Evolutionary conservation across 257 asterid genomes (phyloP).

Genomic region (Solanum arcanum): DNA sequence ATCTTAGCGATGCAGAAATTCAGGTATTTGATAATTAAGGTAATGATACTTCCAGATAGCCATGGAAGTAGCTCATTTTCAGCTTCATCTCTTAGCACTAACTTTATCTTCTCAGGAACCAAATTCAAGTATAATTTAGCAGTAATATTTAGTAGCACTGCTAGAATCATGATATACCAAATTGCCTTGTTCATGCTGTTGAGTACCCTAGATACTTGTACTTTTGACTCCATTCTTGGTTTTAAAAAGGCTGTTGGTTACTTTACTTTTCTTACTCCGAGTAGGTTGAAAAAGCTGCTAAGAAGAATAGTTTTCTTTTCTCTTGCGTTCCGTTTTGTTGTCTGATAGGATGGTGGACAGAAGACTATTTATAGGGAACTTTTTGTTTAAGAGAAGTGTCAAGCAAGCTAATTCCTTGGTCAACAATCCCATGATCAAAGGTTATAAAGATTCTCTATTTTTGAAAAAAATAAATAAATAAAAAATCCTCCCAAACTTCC

Average conservation of each 20-base stretch:
- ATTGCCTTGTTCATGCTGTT: background rate
- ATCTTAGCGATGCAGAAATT: slow-evolving; percentile 8
- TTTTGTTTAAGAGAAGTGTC: background rate
- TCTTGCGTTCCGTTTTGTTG: background rate
- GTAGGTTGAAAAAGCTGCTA: background rate
- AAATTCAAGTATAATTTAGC: background rate
- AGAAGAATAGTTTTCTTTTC: background rate
- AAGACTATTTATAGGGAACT: background rate
- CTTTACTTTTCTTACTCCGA: background rate
- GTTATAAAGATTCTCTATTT: background rate
- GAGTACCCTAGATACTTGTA: background rate
- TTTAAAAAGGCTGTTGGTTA: background rate
- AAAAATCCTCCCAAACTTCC: background rate
- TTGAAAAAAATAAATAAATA: background rate
- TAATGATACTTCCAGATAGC: background rate
- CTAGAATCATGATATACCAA: background rate
- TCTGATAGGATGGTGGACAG: background rate
- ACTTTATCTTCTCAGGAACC: background rate
- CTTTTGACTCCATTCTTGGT: slow-evolving; percentile 1
- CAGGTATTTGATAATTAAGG: slow-evolving; percentile 1
- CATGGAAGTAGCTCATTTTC: background rate
- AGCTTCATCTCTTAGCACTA: background rate
- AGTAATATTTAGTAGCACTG: background rate
- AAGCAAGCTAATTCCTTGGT: background rate
- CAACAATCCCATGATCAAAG: background rate